These are phyloP conservation scores for Mycena venus DNA, from an alignment of 768 basidiomycete species.

Conservation along the genomic window DNA sequence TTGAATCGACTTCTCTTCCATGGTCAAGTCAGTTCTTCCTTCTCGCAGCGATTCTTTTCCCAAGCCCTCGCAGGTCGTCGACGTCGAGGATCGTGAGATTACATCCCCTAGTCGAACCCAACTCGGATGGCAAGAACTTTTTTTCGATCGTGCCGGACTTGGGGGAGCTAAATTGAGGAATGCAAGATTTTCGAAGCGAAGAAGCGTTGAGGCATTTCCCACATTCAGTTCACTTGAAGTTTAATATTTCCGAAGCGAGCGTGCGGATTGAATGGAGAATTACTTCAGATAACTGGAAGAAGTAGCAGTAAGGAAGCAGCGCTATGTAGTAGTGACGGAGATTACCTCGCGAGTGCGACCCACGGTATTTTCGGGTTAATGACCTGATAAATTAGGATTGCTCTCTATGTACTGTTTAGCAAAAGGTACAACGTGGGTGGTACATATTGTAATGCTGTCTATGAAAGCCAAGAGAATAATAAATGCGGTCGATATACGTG, in stretches of 20 bases:
- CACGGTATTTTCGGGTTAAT: slow-evolving; percentile 7
- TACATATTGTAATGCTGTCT: slow-evolving; percentile 35
- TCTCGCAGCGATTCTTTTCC: not conserved
- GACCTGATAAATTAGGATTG: slow-evolving; percentile 25
- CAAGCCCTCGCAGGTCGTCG: not conserved
- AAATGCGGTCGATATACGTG: slow-evolving; percentile 10
- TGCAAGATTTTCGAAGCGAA: not conserved
- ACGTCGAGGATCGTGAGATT: not conserved
- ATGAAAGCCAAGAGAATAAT: slow-evolving; percentile 26
- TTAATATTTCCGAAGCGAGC: not conserved
- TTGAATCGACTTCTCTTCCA: not conserved
- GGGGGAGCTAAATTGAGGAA: slow-evolving; percentile 1
- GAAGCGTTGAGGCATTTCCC: slow-evolving; percentile 17
- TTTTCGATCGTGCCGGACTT: not conserved
- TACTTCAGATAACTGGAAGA: not conserved
- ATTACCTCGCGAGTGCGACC: not conserved
- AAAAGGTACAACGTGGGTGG: slow-evolving; percentile 7
- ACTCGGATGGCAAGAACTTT: not conserved
- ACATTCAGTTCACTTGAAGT: not conserved
- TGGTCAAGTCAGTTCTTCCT: not conserved
- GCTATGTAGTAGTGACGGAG: not conserved
- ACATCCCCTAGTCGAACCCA: not conserved
- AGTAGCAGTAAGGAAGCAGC: not conserved
- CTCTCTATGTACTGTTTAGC: slow-evolving; percentile 18
- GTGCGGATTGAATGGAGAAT: not conserved